A percentile compares a stretch with the other conserved stretches of the same genome.
Evolutionary conservation across 1,284 basidiomycete species (phyloP).

Genomic region (Ceratobasidium theobromae): DNA sequence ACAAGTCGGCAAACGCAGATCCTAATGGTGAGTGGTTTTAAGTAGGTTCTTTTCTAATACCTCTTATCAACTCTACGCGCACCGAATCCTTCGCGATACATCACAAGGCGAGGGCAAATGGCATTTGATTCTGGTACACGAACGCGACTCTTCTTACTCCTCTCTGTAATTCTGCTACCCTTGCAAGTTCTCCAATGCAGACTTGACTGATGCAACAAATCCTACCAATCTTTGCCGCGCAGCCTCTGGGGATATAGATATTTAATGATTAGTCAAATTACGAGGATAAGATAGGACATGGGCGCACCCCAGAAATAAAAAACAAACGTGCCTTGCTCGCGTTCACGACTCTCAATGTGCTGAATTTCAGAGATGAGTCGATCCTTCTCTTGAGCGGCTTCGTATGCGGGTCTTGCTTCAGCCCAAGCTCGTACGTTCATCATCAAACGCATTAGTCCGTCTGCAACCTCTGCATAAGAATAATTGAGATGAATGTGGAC

Average conservation of each 20-base stretch:
- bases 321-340: constrained; percentile 36
- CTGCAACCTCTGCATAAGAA: constrained; percentile 30
- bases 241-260: constrained; percentile 16
- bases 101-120: too few species aligned
- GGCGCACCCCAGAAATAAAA: constrained; percentile 21
- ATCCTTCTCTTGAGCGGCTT: constrained; percentile 31
- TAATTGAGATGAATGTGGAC: neutral
- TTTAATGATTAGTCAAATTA: neutral
- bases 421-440: constrained; percentile 36
- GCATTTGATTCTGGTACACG: too few species aligned
- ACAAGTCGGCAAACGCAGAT: neutral
- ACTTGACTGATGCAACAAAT: constrained; percentile 35
- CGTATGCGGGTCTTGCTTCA: constrained; percentile 32
- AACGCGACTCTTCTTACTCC: neutral
- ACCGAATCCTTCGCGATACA: too few species aligned
- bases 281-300: neutral
- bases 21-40: neutral
- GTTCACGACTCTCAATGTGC: constrained; percentile 30
- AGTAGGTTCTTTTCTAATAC: neutral
- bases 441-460: constrained; percentile 34
- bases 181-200: constrained; percentile 30
- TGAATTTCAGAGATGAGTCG: constrained; percentile 21
- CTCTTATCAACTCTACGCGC: too few species aligned
- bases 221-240: constrained; percentile 33
- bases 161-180: neutral